Percentiles rank a stretch among this genome's conserved stretches.
These are phyloP conservation scores for Saccharomycopsis sp. DNA, from an alignment of 805 yeast genomes.

Conservation along the genomic window DNA sequence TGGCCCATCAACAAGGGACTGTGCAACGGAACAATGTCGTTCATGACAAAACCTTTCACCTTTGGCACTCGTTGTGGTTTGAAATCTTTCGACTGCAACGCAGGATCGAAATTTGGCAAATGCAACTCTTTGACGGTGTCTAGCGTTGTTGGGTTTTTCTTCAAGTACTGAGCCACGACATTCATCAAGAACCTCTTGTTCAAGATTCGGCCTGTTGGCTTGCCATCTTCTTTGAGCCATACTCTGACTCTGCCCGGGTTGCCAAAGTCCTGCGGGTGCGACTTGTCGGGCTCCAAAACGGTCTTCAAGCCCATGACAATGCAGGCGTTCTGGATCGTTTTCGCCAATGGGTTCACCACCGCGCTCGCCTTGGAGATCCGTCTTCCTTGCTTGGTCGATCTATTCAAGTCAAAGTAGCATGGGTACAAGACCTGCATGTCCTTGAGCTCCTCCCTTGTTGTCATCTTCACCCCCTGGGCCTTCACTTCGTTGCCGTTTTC, in stretches of 20 bases:
- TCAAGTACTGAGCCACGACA: constrained; percentile 51
- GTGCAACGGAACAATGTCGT: constrained; percentile 80
- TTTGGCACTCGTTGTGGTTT: constrained; percentile 54
- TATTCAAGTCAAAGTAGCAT: constrained; percentile 75
- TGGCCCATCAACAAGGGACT: constrained; percentile 73
- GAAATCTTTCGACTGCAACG: constrained; percentile 32
- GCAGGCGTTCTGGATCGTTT: constrained; percentile 69
- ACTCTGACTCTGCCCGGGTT: constrained; percentile 95
- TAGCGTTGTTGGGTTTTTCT: constrained; percentile 60
- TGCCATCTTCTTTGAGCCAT: constrained; percentile 46
- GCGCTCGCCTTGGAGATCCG: constrained; percentile 62
- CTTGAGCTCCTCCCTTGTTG: constrained; percentile 56
- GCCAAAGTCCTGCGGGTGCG: constrained; percentile 95
- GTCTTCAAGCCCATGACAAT: constrained; percentile 28
- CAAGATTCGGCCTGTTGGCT: too few relatives aligned
- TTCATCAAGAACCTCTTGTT: constrained; percentile 61
- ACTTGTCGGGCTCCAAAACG: constrained; percentile 67
- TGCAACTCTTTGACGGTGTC: constrained; percentile 54
- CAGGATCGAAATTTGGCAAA: constrained; percentile 38
- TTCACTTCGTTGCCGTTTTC: constrained; percentile 15
- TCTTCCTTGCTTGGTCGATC: constrained; percentile 76
- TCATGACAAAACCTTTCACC: constrained; percentile 84
- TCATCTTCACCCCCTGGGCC: constrained; percentile 27
- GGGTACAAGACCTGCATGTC: constrained; percentile 77
- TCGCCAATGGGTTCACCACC: constrained; percentile 82